Evolutionary conservation across 257 asterid species (phyloP).

Genomic region (Avicennia marina): DNA sequence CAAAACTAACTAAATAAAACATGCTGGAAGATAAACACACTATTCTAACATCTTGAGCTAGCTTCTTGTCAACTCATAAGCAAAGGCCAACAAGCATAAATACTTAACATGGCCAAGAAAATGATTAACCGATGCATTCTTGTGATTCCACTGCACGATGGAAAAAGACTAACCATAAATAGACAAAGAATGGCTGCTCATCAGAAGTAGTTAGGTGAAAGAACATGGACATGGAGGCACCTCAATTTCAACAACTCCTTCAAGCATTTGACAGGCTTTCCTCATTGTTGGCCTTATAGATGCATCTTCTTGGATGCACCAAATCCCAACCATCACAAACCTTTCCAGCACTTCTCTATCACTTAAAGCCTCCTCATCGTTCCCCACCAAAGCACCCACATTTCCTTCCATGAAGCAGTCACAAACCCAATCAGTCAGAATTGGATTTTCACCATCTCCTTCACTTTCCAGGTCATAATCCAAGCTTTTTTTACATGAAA

Average conservation of each 20-base stretch:
- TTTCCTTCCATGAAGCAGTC: conserved; percentile 29
- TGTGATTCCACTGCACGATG: too few relatives aligned
- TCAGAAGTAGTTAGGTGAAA: too few relatives aligned
- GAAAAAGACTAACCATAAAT: too few relatives aligned
- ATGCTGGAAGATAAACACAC: too few relatives aligned
- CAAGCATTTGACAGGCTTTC: conserved; percentile 47
- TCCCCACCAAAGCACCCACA: conserved; percentile 25
- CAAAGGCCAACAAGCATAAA: too few relatives aligned
- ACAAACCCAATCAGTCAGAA: conserved; percentile 43
- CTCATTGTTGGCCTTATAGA: conserved; percentile 52
- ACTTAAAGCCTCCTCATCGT: conserved; percentile 34
- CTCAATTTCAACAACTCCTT: conserved; percentile 52
- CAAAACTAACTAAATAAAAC: too few relatives aligned
- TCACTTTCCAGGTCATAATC: conserved; percentile 17
- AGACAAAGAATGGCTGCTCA: too few relatives aligned
- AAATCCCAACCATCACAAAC: conserved; percentile 49
- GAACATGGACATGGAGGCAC: too few relatives aligned
- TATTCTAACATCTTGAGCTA: too few relatives aligned
- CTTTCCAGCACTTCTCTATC: conserved; percentile 29
- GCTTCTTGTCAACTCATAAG: too few relatives aligned
- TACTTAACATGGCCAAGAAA: too few relatives aligned
- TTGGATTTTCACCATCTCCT: conserved; percentile 16
- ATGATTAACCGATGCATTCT: too few relatives aligned
- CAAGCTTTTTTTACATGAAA: conserved; percentile 32
- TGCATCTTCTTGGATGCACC: conserved; percentile 65